Evolutionary conservation across 2,329 filamentous ascomycete species (phyloP), one percentile per base, ranked within the genome.

Genomic region (Arthrocladium fulminans): DNA sequence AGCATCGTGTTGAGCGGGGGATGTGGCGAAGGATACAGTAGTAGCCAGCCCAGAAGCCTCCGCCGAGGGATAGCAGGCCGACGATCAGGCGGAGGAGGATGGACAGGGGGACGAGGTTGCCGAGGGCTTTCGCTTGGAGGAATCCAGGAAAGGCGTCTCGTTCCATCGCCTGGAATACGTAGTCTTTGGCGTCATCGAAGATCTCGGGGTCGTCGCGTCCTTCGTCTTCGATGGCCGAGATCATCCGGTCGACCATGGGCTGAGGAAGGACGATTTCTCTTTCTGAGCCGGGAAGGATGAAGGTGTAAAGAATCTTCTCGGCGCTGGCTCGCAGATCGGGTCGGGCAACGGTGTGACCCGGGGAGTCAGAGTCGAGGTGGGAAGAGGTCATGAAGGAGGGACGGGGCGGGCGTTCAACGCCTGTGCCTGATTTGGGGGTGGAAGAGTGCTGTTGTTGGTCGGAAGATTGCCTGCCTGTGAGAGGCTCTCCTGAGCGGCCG

Each of bases 81-180:
- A 95, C 65, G 39, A 94, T 88, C 45, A 97, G 73, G 47, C 92
- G 79, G 58, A 94, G 75, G 62, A 97, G 80, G 57, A 94, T 83
- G 40, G 88, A 94, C 13, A 90, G 81, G 2, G 90, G 92, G 23
- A 98, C 90, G 12, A 98, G 76, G 62, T 98, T 98, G 51, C 94
- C 94, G 20, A 98, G 75, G 2, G 92, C 92, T 70, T 97, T 97
- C 70, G 88, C 87, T 62, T 90, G 80, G 51, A 98, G 75, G 68
- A 98, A 98, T 1, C 90, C 90, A 0, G 94, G 92, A 64, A 95
- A 98, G n/a, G 94, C 92, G 70, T 98, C 92, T 48, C 94, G 81
- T 70, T 98, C 94, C 92, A 98, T 98, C 27, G 94, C 94, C 69
- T 98, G 94, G 67, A 97, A 98, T 54, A 97, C 92, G 65, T 97